Evolutionary conservation across 2,329 filamentous ascomycete species (phyloP).

Genomic region (Magnaporthiopsis poae): DNA sequence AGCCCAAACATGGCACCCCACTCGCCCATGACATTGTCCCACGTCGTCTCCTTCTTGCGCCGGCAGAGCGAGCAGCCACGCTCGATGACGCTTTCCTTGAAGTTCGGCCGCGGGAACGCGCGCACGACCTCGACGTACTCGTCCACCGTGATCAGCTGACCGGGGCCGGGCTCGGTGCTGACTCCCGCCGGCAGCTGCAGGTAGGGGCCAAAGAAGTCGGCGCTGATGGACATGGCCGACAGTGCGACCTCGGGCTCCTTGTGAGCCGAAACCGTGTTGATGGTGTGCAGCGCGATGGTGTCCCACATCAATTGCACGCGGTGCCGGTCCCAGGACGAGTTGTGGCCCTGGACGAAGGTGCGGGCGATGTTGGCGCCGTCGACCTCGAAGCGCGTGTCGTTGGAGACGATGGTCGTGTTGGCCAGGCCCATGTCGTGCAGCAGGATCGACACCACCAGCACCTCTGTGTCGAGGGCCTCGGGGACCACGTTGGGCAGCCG

Average conservation of each 20-base stretch:
- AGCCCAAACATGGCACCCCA: too few relatives aligned
- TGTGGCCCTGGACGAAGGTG: slow-evolving; percentile 24
- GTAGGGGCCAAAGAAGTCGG: slow-evolving; percentile 28
- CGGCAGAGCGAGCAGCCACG: slow-evolving; percentile 29
- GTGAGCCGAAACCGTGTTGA: slow-evolving; percentile 25
- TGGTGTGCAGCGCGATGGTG: slow-evolving; percentile 36
- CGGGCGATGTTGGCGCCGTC: slow-evolving; percentile 36
- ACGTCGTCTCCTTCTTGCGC: slow-evolving; percentile 30
- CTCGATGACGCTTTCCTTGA: slow-evolving; percentile 25
- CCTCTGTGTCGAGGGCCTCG: slow-evolving; percentile 24
- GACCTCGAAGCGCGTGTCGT: slow-evolving; percentile 40
- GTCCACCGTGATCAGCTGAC: slow-evolving; percentile 20
- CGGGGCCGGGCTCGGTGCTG: not conserved
- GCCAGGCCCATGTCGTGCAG: slow-evolving; percentile 33
- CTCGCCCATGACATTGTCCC: slow-evolving; percentile 16
- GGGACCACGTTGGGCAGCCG: not conserved
- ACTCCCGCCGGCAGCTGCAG: not conserved
- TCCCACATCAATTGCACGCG: slow-evolving; percentile 39
- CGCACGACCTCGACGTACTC: slow-evolving; percentile 24
- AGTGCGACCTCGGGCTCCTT: slow-evolving; percentile 33
- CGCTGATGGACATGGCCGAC: slow-evolving; percentile 22
- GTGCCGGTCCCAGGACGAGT: slow-evolving; percentile 27
- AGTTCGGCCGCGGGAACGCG: slow-evolving; percentile 25
- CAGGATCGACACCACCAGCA: slow-evolving; percentile 28
- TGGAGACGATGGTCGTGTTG: slow-evolving; percentile 24